Conservation (phyloP, 768 basidiomycete species). For the Suillus cothurnatus region DNA sequence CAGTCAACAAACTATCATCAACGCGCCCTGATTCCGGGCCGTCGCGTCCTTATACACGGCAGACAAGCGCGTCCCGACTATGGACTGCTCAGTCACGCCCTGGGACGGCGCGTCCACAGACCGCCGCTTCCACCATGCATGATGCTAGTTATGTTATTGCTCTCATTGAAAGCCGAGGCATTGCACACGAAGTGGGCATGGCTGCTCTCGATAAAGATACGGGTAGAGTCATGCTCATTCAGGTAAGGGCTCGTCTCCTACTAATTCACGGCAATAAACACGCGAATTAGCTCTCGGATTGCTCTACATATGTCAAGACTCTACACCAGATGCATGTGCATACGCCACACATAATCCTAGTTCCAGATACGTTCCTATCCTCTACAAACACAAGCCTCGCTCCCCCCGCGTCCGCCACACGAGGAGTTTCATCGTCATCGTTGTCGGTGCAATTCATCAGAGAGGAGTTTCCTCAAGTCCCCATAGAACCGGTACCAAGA, state of each 20-base stretch:
- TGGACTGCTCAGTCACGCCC: constrained; percentile 58
- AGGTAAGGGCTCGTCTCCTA: constrained; percentile 48
- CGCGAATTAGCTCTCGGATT: constrained; percentile 69
- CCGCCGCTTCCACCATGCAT: constrained; percentile 56
- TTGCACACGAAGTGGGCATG: constrained; percentile 84
- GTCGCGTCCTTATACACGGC: constrained; percentile 13
- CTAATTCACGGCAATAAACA: constrained; percentile 7
- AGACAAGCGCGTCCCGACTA: constrained; percentile 39
- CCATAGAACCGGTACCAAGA: constrained; percentile 70
- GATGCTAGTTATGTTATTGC: constrained; percentile 70
- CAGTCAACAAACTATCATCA: constrained; percentile 12
- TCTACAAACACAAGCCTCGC: constrained; percentile 47
- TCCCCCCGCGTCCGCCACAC: constrained; percentile 39
- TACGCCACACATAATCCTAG: constrained; percentile 66
- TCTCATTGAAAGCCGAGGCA: constrained; percentile 74
- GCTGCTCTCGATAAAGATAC: constrained; percentile 84
- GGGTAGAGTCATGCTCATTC: constrained; percentile 73
- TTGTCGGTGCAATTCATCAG: constrained; percentile 71
- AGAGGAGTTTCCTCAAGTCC: constrained; percentile 71
- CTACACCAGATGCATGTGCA: constrained; percentile 85
- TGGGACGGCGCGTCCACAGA: constrained; percentile 58
- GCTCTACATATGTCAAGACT: constrained; percentile 87
- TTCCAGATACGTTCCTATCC: constrained; percentile 82
- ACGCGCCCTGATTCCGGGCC: constrained; percentile 18
- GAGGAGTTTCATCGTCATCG: constrained; percentile 50